Evolutionary conservation across 1,139 yeast species (phyloP), one percentile per base, ranked within the genome.

Genomic region (Blastobotrys ciferrii): DNA sequence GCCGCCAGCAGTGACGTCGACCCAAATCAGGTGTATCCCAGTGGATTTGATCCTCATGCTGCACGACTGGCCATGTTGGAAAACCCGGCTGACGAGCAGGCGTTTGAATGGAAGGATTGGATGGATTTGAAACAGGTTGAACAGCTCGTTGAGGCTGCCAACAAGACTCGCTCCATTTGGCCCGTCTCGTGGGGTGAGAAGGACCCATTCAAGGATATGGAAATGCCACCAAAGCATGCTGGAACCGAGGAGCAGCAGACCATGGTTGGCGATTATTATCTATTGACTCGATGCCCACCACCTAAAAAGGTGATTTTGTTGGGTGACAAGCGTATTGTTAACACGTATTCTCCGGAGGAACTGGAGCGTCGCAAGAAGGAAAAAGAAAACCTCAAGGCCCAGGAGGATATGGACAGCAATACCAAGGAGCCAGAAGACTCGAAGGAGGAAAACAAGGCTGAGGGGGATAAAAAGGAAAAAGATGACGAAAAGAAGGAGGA

Each of bases 61-160:
- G 56, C 56, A 6, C 45, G 47, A n/a, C 38, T 37, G 6, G 25
- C 13, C 14, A 42, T 50, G 42, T 20, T 43, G 18, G 45, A 43
- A 33, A 73, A 56, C 33, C 69, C 48, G 45, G 68, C 72, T 36
- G 71, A 43, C 1, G 32, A 45, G 4, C 57, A 55, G 40, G 20
- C 38, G 3, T 63, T 63, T 41, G 28, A 48, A 2, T 63, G 67
- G 67, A 43, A 50, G 20, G 61, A 63, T 45, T 63, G 66, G 66
- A 53, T 63, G 14, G 64, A 63, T 46, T 44, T 63, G 17, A 42
- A 55, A 7, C 58, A 54, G 25, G 58, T 57, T 5, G 46, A 55
- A 18, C 45, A 53, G 7, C 48, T 49, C 45, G 52, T 48, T 30
- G 49, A 48, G 13, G 37, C 30, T 7, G 35, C 42, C 37, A 12